Evolutionary conservation across 208 protist genomes (phyloP), one percentile per base, ranked within the genome.

Genomic region (Leishmania aethiopica): DNA sequence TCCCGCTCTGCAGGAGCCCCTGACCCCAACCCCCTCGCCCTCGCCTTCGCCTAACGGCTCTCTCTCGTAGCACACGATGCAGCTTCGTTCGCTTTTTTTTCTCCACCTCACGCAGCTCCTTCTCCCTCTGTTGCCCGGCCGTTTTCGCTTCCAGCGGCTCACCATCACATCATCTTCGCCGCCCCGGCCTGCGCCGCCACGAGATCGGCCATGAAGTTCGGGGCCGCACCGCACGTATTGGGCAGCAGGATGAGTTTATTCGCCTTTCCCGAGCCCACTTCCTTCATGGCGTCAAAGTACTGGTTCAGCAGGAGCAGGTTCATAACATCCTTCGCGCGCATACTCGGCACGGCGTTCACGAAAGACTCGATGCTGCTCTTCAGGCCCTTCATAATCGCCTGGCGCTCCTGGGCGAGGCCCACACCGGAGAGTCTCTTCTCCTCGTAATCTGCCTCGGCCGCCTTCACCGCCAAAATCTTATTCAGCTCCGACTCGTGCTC

Each of bases 241-340:
- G 91, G 91, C 69, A 96, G 73, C 57, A 96, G 49, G 32, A 96
- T 85, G 19, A 96, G 79, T 17, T 84, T 67, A 77, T 89, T 94
- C 3, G 87, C 82, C 37, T 59, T 64, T 2, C 85, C 75, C 10
- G 66, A 71, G 22, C 91, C 92, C 11, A 96, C 87, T 49, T 93
- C 93, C 81, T 96, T 96, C 88, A 96, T 85, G 67, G 93, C 83
- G 77, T 96, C 92, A 77, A 95, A 96, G 88, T 95, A 95, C 84
- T 96, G 93, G 69, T 94, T 96, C 75, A 96, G 83, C 51, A 96
- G 80, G 3, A 95, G 79, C 77, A 96, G 83, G 69, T 93, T 88
- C 90, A 95, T 93, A 22, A 95, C 91, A 40, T 93, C 90, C n/a
- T 80, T 80, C 25, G 88, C 86, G 17, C 35, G 77, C 80, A 92